Evolutionary conservation across 1,284 basidiomycete genomes (phyloP), one percentile per base, ranked within the genome.

Genomic region (Veloboletus limbatus): DNA sequence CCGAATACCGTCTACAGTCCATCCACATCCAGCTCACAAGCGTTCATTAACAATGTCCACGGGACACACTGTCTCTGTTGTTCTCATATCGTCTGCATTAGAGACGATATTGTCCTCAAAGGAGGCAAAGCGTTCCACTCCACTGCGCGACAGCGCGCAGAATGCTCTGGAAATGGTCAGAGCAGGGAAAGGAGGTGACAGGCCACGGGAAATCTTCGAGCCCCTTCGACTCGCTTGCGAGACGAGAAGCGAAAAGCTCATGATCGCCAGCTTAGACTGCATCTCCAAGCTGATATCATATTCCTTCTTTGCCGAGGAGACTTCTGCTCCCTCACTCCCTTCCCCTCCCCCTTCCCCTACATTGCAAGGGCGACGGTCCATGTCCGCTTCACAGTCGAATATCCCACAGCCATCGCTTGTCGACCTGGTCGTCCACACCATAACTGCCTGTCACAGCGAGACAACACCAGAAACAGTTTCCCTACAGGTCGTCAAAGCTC

Each of bases 251-350:
- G 92, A 97, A 63, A 92, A 92, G 57, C 78, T 97, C 26, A 89
- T 94, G 83, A 89, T 96, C 59, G 91, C 92, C 18, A 94, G 93
- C 54, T 74, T 98, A 63, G 95, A 98, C 68, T 93, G 95, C 58
- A 92, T 97, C 49, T 90, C 92, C 39, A 98, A 98, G 69, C 81
- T 98, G 56, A 90, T 97, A 53, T 93, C 92, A 8, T 92, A 97
- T 66, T 92, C 91, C 28, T 97, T 97, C 77, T 97, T 98, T 62
- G 78, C 78, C 36, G 90, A 92, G 55, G 67, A 77, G 21, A 50
- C 40, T 28, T 52, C 66, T 33, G 25, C 50, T 30, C 51, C 55
- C 7, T 42, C 53, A 4, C 53, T 69, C 40, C 69, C 76, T 4
- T 88, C 86, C 1, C 86, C 88, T 16, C 87, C 86, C 24, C 75